A percentile compares a stretch with the other conserved stretches of the same genome.
phyloP scores from a whole-genome alignment of 192 early-diverging fungal species.

The Podila epigama region DNA sequence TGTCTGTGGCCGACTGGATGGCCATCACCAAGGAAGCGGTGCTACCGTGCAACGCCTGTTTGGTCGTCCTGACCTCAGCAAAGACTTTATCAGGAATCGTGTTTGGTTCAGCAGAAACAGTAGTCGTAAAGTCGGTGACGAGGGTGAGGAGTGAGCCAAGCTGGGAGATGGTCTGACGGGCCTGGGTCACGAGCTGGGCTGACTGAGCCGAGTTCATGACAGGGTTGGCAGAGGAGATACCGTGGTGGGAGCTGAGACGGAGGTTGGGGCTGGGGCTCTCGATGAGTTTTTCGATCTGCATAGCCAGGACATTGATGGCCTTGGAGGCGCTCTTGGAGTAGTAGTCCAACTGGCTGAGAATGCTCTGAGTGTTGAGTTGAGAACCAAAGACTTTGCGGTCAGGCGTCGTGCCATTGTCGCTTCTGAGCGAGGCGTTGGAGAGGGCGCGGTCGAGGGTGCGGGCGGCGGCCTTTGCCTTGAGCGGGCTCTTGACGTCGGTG shows the following conservation, averaged over 20 bases:
- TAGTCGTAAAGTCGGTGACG: constrained; percentile 46
- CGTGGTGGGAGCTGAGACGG: constrained; percentile 5
- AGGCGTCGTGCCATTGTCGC: constrained; percentile 5
- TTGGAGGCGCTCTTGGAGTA: constrained; percentile 47
- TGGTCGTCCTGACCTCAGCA: constrained; percentile 67
- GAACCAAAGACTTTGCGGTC: constrained; percentile 39
- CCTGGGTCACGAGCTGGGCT: constrained; percentile 50
- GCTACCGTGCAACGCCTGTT: constrained; percentile 69
- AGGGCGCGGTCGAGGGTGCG: constrained; percentile 39
- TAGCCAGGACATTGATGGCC: constrained; percentile 36
- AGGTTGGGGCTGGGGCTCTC: constrained; percentile 20
- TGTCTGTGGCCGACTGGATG: constrained; percentile 62
- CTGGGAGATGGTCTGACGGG: constrained; percentile 51
- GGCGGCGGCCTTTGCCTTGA: constrained; percentile 31
- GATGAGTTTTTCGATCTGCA: constrained; percentile 45
- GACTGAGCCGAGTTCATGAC: constrained; percentile 50
- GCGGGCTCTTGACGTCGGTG: constrained; percentile 36
- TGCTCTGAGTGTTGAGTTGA: constrained; percentile 35
- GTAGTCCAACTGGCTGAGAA: constrained; percentile 47
- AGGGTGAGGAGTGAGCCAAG: constrained; percentile 50
- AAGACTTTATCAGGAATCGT: constrained; percentile 34
- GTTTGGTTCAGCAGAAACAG: constrained; percentile 5
- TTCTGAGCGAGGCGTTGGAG: constrained; percentile 22
- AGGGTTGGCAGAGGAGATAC: constrained; percentile 15
- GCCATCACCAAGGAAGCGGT: constrained; percentile 68